Evolutionary conservation across 2,329 filamentous ascomycete species (phyloP).

Genomic region (Hymenoscyphus scutula): DNA sequence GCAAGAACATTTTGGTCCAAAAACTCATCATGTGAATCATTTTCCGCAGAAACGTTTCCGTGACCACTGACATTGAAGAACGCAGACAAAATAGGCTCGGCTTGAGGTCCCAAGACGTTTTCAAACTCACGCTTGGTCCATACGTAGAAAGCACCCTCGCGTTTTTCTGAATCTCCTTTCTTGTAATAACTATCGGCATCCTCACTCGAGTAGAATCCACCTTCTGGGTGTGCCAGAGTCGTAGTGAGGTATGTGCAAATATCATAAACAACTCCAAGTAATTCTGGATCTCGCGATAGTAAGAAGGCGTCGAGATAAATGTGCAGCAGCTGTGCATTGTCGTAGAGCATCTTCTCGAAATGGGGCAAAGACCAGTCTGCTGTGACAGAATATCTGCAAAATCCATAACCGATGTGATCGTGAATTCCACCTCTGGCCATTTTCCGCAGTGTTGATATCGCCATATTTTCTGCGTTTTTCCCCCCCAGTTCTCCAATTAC

Average conservation of each 20-base stretch:
- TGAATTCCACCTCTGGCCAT: slow-evolving; percentile 73
- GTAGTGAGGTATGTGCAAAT: slow-evolving; percentile 83
- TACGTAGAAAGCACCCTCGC: slow-evolving; percentile 90
- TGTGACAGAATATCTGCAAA: slow-evolving; percentile 84
- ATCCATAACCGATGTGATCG: slow-evolving; percentile 75
- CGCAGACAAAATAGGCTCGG: slow-evolving; percentile 71
- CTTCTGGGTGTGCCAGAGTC: slow-evolving; percentile 64
- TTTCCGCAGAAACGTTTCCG: slow-evolving; percentile 78
- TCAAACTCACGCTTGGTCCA: slow-evolving; percentile 91
- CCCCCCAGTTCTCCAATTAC: slow-evolving; percentile 85
- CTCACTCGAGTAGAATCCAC: slow-evolving; percentile 84
- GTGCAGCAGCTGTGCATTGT: slow-evolving; percentile 81
- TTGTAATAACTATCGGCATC: slow-evolving; percentile 81
- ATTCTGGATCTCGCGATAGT: slow-evolving; percentile 55
- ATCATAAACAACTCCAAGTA: slow-evolving; percentile 76
- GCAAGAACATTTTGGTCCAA: slow-evolving; percentile 88
- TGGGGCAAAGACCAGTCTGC: slow-evolving; percentile 91
- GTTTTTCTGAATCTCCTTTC: slow-evolving; percentile 74
- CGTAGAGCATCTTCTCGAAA: slow-evolving; percentile 96
- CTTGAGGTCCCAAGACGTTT: slow-evolving; percentile 64
- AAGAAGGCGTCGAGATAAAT: slow-evolving; percentile 87
- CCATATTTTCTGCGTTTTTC: slow-evolving; percentile 72
- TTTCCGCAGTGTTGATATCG: slow-evolving; percentile 72
- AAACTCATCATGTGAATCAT: slow-evolving; percentile 91
- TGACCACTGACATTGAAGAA: slow-evolving; percentile 83